Evolutionary conservation across 805 yeast species (phyloP).

Genomic region (Maudiozyma pseudohumilis): DNA sequence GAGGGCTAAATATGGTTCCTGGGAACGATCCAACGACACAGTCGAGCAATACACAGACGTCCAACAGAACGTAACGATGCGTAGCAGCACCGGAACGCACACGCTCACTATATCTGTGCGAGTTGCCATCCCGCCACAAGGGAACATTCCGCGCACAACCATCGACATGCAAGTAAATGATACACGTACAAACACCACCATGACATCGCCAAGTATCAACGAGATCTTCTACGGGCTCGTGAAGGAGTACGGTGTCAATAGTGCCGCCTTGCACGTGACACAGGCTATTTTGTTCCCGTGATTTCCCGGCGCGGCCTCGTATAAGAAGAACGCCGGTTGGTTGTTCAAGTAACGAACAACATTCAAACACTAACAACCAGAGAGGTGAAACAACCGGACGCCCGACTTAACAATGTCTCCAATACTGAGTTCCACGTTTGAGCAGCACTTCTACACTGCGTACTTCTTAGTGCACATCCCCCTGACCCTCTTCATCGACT

Average conservation of each 20-base stretch:
- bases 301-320: too few relatives aligned
- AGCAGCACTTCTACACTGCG: slow-evolving; percentile 31
- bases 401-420: too few relatives aligned
- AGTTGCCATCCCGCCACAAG: too few relatives aligned
- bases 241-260: slow-evolving; percentile 17
- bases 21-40: too few relatives aligned
- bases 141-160: slow-evolving; percentile 2
- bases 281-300: neutral
- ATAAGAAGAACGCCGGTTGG: neutral
- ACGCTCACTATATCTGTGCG: neutral
- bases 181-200: neutral
- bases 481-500: slow-evolving; percentile 66
- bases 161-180: neutral
- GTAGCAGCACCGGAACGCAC: too few relatives aligned
- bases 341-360: too few relatives aligned
- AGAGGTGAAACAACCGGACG: too few relatives aligned
- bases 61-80: too few relatives aligned
- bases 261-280: slow-evolving; percentile 10
- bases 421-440: neutral
- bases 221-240: slow-evolving; percentile 12
- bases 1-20: slow-evolving; percentile 1
- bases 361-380: too few relatives aligned
- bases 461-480: slow-evolving; percentile 62
- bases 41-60: too few relatives aligned
- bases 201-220: slow-evolving; percentile 5